phyloP scores from a whole-genome alignment of 2,329 filamentous ascomycete species.

The Pestalotiopsis fici region DNA sequence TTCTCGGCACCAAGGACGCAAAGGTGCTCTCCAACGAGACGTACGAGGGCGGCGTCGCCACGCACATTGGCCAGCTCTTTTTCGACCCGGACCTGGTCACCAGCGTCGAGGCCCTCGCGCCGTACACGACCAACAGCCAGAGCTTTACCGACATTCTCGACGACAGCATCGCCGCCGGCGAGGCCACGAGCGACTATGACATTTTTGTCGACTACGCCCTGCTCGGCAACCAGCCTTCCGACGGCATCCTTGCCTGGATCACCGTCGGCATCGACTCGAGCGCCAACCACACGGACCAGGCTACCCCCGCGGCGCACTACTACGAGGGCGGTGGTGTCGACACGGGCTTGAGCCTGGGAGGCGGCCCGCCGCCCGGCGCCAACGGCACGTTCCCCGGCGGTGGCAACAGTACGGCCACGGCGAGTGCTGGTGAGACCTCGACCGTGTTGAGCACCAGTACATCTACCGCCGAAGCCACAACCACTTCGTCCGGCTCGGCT shows the following conservation, averaged over 20 bases:
- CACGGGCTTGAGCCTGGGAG: neutral
- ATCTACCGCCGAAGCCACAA: neutral
- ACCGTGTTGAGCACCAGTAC: neutral
- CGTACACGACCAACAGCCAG: neutral
- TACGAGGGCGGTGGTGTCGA: neutral
- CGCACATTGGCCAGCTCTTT: conserved; percentile 66
- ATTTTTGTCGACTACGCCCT: neutral
- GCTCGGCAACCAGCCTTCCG: neutral
- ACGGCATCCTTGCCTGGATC: conserved; percentile 7
- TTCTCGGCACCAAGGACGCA: conserved; percentile 44
- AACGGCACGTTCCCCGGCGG: neutral
- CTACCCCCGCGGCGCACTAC: conserved; percentile 1
- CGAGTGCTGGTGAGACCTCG: neutral
- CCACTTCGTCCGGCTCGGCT: neutral
- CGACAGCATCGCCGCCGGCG: neutral
- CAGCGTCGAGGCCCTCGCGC: conserved; percentile 3
- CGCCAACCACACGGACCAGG: conserved; percentile 1
- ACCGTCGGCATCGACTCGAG: conserved; percentile 1
- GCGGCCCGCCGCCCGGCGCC: neutral
- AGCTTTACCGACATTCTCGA: neutral
- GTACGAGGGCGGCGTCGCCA: conserved; percentile 41
- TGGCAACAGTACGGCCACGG: neutral
- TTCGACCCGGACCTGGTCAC: conserved; percentile 61
- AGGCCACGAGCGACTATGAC: neutral
- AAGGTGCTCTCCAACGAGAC: conserved; percentile 42